Conservation (phyloP, 1,139 yeast genomes). For the Hansenula sp. region DNA sequence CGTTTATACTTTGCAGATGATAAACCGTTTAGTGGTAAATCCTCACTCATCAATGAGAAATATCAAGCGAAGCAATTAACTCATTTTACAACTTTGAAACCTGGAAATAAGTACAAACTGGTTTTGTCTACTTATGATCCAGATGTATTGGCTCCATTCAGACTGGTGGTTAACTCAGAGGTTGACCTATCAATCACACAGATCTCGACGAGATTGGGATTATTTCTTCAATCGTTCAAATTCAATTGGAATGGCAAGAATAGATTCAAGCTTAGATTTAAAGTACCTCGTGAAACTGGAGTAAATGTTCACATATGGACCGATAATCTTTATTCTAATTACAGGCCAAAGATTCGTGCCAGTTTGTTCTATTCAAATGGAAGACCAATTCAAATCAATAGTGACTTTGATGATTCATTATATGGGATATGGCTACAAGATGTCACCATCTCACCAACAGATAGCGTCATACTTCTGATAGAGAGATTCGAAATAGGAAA, state of each 20-base stretch:
- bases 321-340: slow-evolving; percentile 10
- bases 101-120: slow-evolving; percentile 30
- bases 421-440: slow-evolving; percentile 20
- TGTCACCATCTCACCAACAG: slow-evolving; percentile 2
- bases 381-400: slow-evolving; percentile 20
- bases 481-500: slow-evolving; percentile 47
- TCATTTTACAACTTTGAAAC: slow-evolving; percentile 31
- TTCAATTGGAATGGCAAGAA: slow-evolving; percentile 38
- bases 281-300: slow-evolving; percentile 18
- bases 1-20: slow-evolving; percentile 37
- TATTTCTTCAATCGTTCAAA: slow-evolving; percentile 26
- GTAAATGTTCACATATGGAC: slow-evolving; percentile 27
- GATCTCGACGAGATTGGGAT: slow-evolving; percentile 29
- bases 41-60: slow-evolving; percentile 29
- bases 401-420: slow-evolving; percentile 26
- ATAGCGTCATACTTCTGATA: slow-evolving; percentile 30
- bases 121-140: slow-evolving; percentile 35
- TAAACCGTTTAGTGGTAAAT: slow-evolving; percentile 25
- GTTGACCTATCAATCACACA: slow-evolving; percentile 10
- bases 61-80: slow-evolving; percentile 28
- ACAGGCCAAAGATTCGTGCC: slow-evolving; percentile 32
- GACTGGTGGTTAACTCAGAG: slow-evolving; percentile 8
- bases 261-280: slow-evolving; percentile 32
- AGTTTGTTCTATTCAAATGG: slow-evolving; percentile 34
- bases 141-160: slow-evolving; percentile 15